These are phyloP conservation scores for Ustilago trichophora DNA, from an alignment of 1,284 basidiomycete genomes.

Conservation along the genomic window DNA sequence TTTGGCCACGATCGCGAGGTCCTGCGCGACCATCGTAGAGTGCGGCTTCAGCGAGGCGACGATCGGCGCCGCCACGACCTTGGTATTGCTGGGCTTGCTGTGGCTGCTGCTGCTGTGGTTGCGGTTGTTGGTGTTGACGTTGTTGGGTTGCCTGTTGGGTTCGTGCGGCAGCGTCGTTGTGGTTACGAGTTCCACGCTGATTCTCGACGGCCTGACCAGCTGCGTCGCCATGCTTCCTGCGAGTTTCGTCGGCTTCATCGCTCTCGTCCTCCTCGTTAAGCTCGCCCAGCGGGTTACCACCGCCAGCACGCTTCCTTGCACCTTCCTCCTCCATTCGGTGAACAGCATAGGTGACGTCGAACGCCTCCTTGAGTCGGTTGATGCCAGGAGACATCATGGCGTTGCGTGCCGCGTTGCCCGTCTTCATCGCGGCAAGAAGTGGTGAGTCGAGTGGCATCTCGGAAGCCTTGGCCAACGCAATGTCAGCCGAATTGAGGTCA, in stretches of 20 bases:
- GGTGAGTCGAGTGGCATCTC: conserved; percentile 86
- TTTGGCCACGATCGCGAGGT: conserved; percentile 52
- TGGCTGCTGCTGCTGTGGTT: conserved; percentile 34
- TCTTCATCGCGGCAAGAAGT: conserved; percentile 78
- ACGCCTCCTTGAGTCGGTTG: conserved; percentile 88
- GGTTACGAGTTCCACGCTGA: conserved; percentile 45
- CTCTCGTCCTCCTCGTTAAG: conserved; percentile 88
- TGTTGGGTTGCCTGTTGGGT: conserved; percentile 35
- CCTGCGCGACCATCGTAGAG: conserved; percentile 62
- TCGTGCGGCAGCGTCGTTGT: conserved; percentile 46
- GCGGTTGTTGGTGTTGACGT: conserved; percentile 41
- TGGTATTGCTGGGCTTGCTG: conserved; percentile 54
- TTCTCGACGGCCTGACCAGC: conserved; percentile 62
- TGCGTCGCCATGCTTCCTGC: conserved; percentile 63
- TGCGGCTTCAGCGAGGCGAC: conserved; percentile 66
- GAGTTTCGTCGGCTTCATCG: conserved; percentile 63
- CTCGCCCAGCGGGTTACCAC: conserved; percentile 72
- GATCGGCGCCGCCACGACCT: conserved; percentile 60
- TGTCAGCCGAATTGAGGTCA: conserved; percentile 61
- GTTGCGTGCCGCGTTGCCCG: conserved; percentile 68
- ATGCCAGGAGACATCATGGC: conserved; percentile 86
- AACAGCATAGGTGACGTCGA: conserved; percentile 98
- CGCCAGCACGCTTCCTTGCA: conserved; percentile 72
- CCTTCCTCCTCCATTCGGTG: conserved; percentile 99
- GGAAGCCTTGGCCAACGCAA: conserved; percentile 57